Evolutionary conservation across 805 yeast genomes (phyloP).

Genomic region (Ogataea pini): DNA sequence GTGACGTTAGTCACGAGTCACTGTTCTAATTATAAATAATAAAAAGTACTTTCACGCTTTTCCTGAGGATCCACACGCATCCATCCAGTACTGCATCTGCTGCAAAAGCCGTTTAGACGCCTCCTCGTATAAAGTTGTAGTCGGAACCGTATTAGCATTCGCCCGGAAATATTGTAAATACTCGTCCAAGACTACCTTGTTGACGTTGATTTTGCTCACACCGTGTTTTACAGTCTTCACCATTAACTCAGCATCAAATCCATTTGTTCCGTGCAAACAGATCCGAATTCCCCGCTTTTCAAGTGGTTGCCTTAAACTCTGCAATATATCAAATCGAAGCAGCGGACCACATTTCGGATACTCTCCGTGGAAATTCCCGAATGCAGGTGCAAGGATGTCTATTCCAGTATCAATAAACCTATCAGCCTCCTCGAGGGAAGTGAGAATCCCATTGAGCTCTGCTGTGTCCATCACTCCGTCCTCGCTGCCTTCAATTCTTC

Average conservation of each 20-base stretch:
- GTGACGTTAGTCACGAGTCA: no score
- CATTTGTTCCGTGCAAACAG: conserved; percentile 40
- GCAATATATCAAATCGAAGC: conserved; percentile 29
- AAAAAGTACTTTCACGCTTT: not conserved
- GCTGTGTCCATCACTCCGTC: conserved; percentile 35
- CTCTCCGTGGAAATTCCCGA: conserved; percentile 41
- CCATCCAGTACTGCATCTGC: conserved; percentile 35
- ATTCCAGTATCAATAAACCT: conserved; percentile 37
- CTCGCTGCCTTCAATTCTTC: conserved; percentile 41
- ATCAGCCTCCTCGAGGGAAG: conserved; percentile 36
- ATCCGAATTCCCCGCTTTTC: conserved; percentile 24
- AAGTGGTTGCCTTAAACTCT: conserved; percentile 26
- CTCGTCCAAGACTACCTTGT: conserved; percentile 33
- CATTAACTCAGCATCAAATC: conserved; percentile 32
- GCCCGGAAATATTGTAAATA: conserved; percentile 28
- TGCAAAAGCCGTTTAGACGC: conserved; percentile 26
- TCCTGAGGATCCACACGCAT: conserved; percentile 28
- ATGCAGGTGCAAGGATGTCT: conserved; percentile 39
- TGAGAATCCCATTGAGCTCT: conserved; percentile 35
- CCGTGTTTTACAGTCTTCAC: conserved; percentile 31
- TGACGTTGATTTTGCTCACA: conserved; percentile 37
- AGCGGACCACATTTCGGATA: conserved; percentile 39
- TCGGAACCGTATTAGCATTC: conserved; percentile 26
- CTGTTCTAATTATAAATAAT: no score
- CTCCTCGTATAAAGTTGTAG: conserved; percentile 33